Evolutionary conservation across 2,329 filamentous ascomycete genomes (phyloP).

Genomic region (Penicillium fuscoglaucum): DNA sequence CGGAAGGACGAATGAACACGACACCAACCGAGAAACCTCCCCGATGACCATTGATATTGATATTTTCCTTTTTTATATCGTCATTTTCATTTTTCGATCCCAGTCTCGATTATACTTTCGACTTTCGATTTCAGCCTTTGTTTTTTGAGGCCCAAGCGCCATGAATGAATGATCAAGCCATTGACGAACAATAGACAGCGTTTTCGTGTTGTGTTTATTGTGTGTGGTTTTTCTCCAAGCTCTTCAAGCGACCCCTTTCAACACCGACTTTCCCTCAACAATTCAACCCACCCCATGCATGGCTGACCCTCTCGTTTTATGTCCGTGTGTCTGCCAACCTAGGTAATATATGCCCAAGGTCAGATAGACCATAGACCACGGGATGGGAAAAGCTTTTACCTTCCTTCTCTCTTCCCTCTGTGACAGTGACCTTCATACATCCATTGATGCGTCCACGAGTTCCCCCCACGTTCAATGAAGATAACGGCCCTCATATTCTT

Average conservation of each 20-base stretch:
- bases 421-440: slow-evolving; percentile 1
- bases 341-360: neutral
- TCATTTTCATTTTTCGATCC: slow-evolving; percentile 8
- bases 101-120: neutral
- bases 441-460: slow-evolving; percentile 23
- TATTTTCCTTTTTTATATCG: neutral
- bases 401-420: neutral
- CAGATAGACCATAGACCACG: neutral
- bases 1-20: slow-evolving; percentile 24
- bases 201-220: slow-evolving; percentile 21
- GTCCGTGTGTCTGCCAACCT: too few species aligned
- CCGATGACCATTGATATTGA: slow-evolving; percentile 12
- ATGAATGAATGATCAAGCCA: slow-evolving; percentile 28
- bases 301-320: neutral
- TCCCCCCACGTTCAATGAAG: slow-evolving; percentile 19
- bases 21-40: slow-evolving; percentile 17
- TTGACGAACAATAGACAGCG: slow-evolving; percentile 36
- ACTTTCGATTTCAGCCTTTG: slow-evolving; percentile 4
- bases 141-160: slow-evolving; percentile 7
- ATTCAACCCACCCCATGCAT: neutral
- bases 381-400: neutral
- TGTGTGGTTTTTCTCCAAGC: slow-evolving; percentile 13
- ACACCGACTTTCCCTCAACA: neutral
- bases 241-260: slow-evolving; percentile 8
- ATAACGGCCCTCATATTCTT: slow-evolving; percentile 14